Evolutionary conservation across 2,329 filamentous ascomycete species (phyloP), one percentile per base, ranked within the genome.

Genomic region (Penicillium freii): DNA sequence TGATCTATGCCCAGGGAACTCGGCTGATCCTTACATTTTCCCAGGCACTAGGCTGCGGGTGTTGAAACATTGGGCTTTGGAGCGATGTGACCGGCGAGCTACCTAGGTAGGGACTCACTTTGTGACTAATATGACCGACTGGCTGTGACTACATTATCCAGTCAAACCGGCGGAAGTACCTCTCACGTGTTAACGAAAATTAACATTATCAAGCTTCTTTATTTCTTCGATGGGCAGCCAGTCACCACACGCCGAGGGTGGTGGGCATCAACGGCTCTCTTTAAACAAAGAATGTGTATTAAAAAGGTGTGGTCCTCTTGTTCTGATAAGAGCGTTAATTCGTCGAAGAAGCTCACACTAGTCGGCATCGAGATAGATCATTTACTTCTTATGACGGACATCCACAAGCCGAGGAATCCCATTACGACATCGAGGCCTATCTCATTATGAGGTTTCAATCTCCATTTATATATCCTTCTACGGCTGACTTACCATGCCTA

Each of bases 1-100:
- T 69, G 1, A 91, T 65, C 40, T 71, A 78, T 19, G 86, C 59
- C 47, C 84, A 81, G 10, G 80, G 78, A 33, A 91, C 80, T 9
- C 42, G 19, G 64, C 54, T 60, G 15, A 52, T 57, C 23, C 51
- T 31, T 33, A 10, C 19, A 13, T 40, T 39, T 53, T 45, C 15
- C 48, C 10, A 21, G n/a, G 19, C 5, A 21, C 38, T 48, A 34
- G 23, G 31, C 33, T 44, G 36, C 19, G 23, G 55, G 48, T 27
- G 43, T 25, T 60, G 13, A 19, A 53, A 19, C 19, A 31, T 54
- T 45, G 6, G 51, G 21, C 11, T 27, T 27, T 27, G 8, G 73
- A 8, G 82, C 77, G 5, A 86, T 86, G 54, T 86, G 33, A 82
- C 92, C 91, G 50, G 91, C 80, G 49, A 96, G 80, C 6, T 96